These are phyloP conservation scores for Persicaria maculosa DNA, from an alignment of 148 eudicot genomes.

Conservation along the genomic window DNA sequence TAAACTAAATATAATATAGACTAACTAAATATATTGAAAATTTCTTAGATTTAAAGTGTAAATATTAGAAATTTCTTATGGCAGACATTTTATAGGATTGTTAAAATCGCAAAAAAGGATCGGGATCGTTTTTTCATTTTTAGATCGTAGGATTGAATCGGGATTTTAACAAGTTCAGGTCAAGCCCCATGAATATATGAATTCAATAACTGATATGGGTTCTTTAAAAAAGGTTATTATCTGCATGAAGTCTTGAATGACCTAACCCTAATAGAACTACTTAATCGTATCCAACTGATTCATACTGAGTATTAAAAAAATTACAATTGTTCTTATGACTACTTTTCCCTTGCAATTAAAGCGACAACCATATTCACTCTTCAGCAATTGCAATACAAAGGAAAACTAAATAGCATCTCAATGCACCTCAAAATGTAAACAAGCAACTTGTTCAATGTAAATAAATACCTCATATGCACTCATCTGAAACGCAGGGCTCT, in stretches of 20 bases:
- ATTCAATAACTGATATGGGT: too few species aligned
- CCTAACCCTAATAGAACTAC: not conserved
- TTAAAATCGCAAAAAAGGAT: too few species aligned
- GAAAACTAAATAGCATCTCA: not conserved
- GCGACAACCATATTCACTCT: not conserved
- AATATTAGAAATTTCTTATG: too few species aligned
- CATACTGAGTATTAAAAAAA: not conserved
- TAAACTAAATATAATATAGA: too few species aligned
- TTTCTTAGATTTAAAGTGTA: too few species aligned
- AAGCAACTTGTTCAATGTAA: not conserved
- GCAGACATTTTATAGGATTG: too few species aligned
- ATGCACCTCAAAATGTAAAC: not conserved
- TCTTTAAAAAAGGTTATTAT: not conserved
- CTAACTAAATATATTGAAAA: too few species aligned
- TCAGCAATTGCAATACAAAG: not conserved
- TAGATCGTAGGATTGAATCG: too few species aligned
- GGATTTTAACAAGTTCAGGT: too few species aligned
- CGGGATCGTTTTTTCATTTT: too few species aligned
- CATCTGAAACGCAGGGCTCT: constrained; percentile 66
- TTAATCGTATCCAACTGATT: not conserved
- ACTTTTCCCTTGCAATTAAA: constrained; percentile 1
- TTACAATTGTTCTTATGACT: not conserved
- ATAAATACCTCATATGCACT: constrained; percentile 68
- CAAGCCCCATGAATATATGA: not conserved
- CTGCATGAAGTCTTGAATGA: not conserved